These are phyloP conservation scores for Bauhinia variegata DNA, from an alignment of 306 rosid species.

Conservation along the genomic window DNA sequence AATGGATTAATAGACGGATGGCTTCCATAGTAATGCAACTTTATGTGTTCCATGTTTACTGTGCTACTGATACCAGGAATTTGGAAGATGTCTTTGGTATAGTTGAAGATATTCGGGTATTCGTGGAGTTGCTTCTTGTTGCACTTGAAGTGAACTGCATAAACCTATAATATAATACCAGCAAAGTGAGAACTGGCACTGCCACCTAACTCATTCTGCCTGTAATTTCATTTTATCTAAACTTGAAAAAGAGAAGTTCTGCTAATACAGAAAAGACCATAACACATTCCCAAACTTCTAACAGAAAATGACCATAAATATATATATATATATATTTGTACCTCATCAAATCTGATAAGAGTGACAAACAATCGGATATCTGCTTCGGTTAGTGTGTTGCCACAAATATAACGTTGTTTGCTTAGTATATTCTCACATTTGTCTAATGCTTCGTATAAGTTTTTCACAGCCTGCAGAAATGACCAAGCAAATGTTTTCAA, in stretches of 20 bases:
- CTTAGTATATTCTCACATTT: slow-evolving; percentile 76
- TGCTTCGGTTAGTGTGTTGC: slow-evolving; percentile 77
- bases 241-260: slow-evolving; percentile 11
- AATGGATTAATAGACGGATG: slow-evolving; percentile 86
- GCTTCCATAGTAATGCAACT: slow-evolving; percentile 82
- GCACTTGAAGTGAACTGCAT: slow-evolving; percentile 95
- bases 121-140: slow-evolving; percentile 83
- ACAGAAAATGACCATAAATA: slow-evolving; percentile 7
- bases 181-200: not conserved
- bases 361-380: slow-evolving; percentile 93
- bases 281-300: slow-evolving; percentile 10
- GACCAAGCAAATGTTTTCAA: slow-evolving; percentile 23
- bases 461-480: slow-evolving; percentile 69
- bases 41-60: slow-evolving; percentile 81
- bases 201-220: not conserved
- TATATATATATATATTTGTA: slow-evolving; percentile 32
- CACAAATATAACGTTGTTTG: slow-evolving; percentile 85
- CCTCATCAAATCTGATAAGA: slow-evolving; percentile 96
- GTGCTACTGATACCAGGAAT: slow-evolving; percentile 70
- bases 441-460: slow-evolving; percentile 77
- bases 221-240: slow-evolving; percentile 7
- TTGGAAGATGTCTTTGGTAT: slow-evolving; percentile 86
- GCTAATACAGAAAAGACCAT: not conserved
- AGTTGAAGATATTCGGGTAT: slow-evolving; percentile 79
- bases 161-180: slow-evolving; percentile 67